Evolutionary conservation across 2,329 filamentous ascomycete genomes (phyloP), one percentile per base, ranked within the genome.

Genomic region (Colletotrichum sp.): DNA sequence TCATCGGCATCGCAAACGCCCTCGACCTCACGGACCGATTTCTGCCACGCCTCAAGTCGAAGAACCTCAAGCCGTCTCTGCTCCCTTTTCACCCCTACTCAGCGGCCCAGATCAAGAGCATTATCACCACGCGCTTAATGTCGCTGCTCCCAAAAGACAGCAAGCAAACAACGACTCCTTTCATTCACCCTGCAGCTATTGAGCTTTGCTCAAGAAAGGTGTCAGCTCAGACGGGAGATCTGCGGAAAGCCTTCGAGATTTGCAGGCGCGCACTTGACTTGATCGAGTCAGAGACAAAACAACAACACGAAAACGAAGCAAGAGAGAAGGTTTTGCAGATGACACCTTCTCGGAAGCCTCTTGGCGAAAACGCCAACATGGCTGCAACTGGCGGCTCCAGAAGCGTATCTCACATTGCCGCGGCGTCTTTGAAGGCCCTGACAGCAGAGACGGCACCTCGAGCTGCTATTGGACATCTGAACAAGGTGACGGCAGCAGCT

Each of bases 141-240:
- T 94, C 93, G 9, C 88, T 98, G 15, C 88, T 96, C 60, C 90
- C 94, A 0, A 84, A 85, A 19, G 89, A 88, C 55, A 88, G 88
- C 66, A 85, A 90, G 44, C 84, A 85, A 5, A 82, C 89, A 8
- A 90, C 90, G 75, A 86, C 98, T 5, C 97, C 97, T 0, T 98
- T 98, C 81, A 92, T 99, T 75, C 96, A 98, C 81, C 96, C 96
- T 1, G 95, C 95, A 15, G 97, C 97, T 22, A 96, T 99, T 79
- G 95, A 98, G 81, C 93, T 99, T 60, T 98, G 96, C 83, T 94
- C 97, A 9, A 95, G 97, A 83, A 99, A 98, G 83, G 95, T 99
- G 19, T 94, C 97, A 6, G 95, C 94, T 70, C 96, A 98, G 83
- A 98, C 95, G 0, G 97, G 97, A 59, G 97, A 99, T 83, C 85